phyloP scores from a whole-genome alignment of 2,329 filamentous ascomycete species.

The Ophidiomyces ophidiicola region DNA sequence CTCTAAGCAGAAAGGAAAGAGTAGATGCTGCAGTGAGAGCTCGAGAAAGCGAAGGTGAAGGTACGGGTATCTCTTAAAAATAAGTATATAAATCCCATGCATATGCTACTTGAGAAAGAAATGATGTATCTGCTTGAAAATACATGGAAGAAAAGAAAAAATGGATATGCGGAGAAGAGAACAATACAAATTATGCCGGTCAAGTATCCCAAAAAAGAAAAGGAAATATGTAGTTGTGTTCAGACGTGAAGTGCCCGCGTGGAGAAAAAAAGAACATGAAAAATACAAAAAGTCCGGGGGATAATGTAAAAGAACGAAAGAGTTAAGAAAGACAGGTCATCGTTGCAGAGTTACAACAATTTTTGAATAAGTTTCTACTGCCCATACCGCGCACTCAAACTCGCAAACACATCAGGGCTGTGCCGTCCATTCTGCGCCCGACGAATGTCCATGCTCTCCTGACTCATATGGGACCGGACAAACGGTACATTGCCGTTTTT shows the following conservation, averaged over 20 bases:
- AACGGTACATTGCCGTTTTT: constrained; percentile 1
- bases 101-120: no score
- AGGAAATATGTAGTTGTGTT: background rate
- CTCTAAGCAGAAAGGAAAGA: no score
- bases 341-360: background rate
- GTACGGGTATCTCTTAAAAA: no score
- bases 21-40: no score
- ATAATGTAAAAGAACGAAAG: constrained; percentile 4
- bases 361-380: constrained; percentile 14
- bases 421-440: constrained; percentile 37
- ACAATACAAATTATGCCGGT: background rate
- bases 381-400: constrained; percentile 36
- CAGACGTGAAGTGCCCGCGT: background rate
- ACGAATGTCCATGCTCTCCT: constrained; percentile 39
- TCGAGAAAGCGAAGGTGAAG: no score
- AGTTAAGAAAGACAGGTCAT: constrained; percentile 3
- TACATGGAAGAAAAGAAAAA: no score
- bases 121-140: no score
- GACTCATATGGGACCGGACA: constrained; percentile 32
- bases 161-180: background rate
- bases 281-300: background rate
- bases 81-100: no score
- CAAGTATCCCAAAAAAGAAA: no score
- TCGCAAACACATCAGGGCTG: constrained; percentile 41
- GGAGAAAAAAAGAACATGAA: background rate